Percentiles rank a stretch among this genome's conserved stretches.
Conservation (phyloP, 345 rosid genomes). For the Citrus inodora region DNA sequence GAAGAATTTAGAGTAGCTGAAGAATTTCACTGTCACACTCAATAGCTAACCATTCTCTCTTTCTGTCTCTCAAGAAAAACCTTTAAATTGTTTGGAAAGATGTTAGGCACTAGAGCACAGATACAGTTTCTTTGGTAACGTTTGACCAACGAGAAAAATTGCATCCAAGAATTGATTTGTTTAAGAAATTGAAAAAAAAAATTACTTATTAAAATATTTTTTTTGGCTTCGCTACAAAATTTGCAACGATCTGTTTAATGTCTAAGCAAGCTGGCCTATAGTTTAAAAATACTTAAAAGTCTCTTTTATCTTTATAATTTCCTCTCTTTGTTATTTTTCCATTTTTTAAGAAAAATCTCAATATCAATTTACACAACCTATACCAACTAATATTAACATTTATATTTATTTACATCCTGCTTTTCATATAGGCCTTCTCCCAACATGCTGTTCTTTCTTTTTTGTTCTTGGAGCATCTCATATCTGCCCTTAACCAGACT, state of each 20-base stretch:
- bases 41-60: neutral
- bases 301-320: neutral
- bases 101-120: neutral
- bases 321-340: neutral
- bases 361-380: neutral
- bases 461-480: slow-evolving; percentile 77
- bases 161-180: neutral
- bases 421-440: slow-evolving; percentile 65
- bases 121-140: neutral
- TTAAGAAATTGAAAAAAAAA: neutral
- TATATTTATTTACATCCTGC: slow-evolving; percentile 5
- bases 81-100: neutral
- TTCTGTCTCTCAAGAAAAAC: neutral
- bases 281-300: neutral
- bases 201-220: neutral
- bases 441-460: slow-evolving; percentile 73
- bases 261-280: slow-evolving; percentile 1
- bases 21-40: neutral
- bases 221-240: neutral
- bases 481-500: slow-evolving; percentile 63
- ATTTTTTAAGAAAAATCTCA: neutral
- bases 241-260: neutral
- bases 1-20: neutral
- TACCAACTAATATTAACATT: slow-evolving; percentile 2
- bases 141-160: neutral